phyloP scores from a whole-genome alignment of 1,284 basidiomycete genomes.

The Vanrija humicola region DNA sequence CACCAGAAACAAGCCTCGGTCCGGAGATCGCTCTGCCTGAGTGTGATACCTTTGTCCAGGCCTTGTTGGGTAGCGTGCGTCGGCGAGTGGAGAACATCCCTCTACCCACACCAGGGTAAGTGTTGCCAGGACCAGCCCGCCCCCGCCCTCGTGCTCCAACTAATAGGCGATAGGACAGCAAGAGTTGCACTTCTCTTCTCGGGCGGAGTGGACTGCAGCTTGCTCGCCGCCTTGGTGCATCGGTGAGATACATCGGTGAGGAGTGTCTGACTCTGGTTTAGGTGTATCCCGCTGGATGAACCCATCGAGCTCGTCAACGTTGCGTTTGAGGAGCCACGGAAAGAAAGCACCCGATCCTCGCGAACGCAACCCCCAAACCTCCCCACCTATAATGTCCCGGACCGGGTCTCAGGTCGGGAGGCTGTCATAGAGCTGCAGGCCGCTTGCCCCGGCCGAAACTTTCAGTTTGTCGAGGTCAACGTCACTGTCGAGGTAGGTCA shows the following conservation, averaged over 20 bases:
- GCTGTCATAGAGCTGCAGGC: slow-evolving; percentile 70
- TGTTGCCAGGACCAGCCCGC: neutral
- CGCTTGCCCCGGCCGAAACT: slow-evolving; percentile 68
- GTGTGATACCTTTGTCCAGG: neutral
- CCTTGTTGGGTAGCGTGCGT: slow-evolving; percentile 39
- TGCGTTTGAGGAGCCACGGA: slow-evolving; percentile 85
- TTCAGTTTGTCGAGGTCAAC: slow-evolving; percentile 90
- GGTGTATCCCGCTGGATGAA: slow-evolving; percentile 65
- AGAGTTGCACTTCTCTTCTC: slow-evolving; percentile 87
- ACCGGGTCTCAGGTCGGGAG: slow-evolving; percentile 73
- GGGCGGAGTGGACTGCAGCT: slow-evolving; percentile 89
- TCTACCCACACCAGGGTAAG: slow-evolving; percentile 17
- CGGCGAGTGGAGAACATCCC: slow-evolving; percentile 52
- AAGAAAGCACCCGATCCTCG: no score
- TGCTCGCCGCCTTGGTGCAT: slow-evolving; percentile 75
- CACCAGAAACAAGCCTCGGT: no score
- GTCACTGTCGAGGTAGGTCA: slow-evolving; percentile 71
- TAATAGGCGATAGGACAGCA: slow-evolving; percentile 42
- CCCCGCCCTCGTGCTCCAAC: neutral
- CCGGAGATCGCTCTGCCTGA: neutral
- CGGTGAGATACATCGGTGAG: slow-evolving; percentile 50
- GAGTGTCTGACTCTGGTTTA: slow-evolving; percentile 33
- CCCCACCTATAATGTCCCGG: slow-evolving; percentile 64
- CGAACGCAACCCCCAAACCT: neutral
- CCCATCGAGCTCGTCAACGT: slow-evolving; percentile 95